These are phyloP conservation scores for Aspergillus hiratsukae DNA, from an alignment of 2,329 filamentous ascomycete species.

Conservation along the genomic window DNA sequence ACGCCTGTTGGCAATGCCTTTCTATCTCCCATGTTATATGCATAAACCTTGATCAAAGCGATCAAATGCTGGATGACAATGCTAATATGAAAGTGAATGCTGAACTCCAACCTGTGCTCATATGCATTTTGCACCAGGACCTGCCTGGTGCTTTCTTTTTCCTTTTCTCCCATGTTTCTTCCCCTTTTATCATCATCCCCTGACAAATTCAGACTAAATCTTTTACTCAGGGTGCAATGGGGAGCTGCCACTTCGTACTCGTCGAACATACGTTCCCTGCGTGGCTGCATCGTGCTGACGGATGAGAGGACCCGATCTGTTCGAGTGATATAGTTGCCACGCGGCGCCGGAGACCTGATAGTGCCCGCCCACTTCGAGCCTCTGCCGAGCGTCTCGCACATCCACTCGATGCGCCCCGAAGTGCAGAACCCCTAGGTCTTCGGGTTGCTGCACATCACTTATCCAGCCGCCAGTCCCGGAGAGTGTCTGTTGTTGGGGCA, in stretches of 20 bases:
- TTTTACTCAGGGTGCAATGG: background rate
- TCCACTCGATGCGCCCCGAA: constrained; percentile 29
- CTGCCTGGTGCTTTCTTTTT: background rate
- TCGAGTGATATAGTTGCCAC: constrained; percentile 25
- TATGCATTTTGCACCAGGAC: background rate
- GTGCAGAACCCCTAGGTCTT: constrained; percentile 9
- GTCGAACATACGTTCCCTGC: constrained; percentile 15
- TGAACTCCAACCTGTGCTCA: background rate
- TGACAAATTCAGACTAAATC: background rate
- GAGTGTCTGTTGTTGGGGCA: constrained; percentile 16
- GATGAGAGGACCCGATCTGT: constrained; percentile 26
- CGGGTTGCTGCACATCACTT: constrained; percentile 5
- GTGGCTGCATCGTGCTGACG: constrained; percentile 19
- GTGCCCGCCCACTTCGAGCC: constrained; percentile 16
- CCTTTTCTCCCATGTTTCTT: background rate
- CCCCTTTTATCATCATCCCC: background rate
- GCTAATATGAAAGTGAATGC: background rate
- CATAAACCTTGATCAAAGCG: background rate
- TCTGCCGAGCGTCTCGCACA: constrained; percentile 24
- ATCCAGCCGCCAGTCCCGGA: constrained; percentile 20
- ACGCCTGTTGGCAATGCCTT: background rate
- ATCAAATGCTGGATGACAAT: background rate
- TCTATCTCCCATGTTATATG: background rate
- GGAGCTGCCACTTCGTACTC: constrained; percentile 27
- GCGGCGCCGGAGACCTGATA: constrained; percentile 13